phyloP scores from a whole-genome alignment of 2,329 filamentous ascomycete genomes.

The Davidsoniella neocaledoniae region DNA sequence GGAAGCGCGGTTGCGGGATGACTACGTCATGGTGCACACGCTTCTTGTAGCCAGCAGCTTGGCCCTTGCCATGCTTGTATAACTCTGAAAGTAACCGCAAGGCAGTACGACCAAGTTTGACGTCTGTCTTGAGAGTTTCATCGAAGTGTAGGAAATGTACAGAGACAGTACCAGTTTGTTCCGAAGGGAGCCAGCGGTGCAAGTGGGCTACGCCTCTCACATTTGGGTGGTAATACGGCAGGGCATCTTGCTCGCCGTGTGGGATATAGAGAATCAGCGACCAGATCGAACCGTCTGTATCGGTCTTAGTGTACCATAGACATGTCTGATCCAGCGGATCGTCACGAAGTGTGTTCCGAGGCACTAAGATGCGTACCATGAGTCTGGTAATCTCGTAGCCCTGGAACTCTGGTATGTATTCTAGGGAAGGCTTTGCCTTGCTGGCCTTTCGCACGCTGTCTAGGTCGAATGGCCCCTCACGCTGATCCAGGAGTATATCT shows the following conservation, averaged over 20 bases:
- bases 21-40: constrained; percentile 70
- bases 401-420: constrained; percentile 21
- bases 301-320: constrained; percentile 39
- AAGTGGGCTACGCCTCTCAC: constrained; percentile 60
- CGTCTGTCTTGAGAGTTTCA: constrained; percentile 14
- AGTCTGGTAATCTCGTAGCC: constrained; percentile 19
- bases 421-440: background rate
- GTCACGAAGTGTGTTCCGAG: constrained; percentile 65
- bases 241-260: constrained; percentile 43
- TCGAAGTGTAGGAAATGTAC: constrained; percentile 43
- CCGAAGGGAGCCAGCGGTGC: constrained; percentile 39
- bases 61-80: constrained; percentile 57
- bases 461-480: constrained; percentile 17
- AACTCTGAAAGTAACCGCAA: constrained; percentile 50
- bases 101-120: constrained; percentile 48
- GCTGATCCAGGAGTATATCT: constrained; percentile 44
- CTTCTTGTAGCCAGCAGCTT: constrained; percentile 53
- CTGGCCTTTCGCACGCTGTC: background rate
- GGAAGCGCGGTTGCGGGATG: constrained; percentile 58
- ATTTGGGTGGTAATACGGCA: constrained; percentile 79
- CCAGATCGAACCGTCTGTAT: constrained; percentile 17
- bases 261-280: constrained; percentile 56
- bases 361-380: constrained; percentile 62
- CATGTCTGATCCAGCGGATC: constrained; percentile 66
- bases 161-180: constrained; percentile 30